Conservation (phyloP, 495 filamentous ascomycete species). For the Penicillium ucsense region DNA sequence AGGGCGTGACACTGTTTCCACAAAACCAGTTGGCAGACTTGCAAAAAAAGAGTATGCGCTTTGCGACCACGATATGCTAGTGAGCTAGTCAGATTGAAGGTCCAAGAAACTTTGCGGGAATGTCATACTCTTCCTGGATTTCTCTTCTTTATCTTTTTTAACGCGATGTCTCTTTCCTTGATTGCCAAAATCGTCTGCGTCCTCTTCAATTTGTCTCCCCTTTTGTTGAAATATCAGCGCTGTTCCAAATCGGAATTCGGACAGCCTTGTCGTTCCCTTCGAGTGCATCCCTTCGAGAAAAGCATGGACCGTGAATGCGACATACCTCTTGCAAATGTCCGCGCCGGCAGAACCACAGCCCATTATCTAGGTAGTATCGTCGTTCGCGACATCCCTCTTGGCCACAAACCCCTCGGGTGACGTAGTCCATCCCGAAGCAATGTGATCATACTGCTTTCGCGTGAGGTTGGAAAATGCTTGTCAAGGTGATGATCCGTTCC, state of each 20-base stretch:
- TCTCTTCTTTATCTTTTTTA: conserved; percentile 46
- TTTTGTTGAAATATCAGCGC: conserved; percentile 9
- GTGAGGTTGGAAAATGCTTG: not conserved
- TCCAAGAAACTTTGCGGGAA: not conserved
- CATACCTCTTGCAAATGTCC: conserved; percentile 56
- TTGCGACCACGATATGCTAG: conserved; percentile 48
- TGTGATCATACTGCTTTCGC: conserved; percentile 24
- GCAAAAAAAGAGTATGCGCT: conserved; percentile 69
- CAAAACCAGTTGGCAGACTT: conserved; percentile 76
- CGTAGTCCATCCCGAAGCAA: conserved; percentile 42
- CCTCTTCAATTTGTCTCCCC: conserved; percentile 48
- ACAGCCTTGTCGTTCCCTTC: not conserved
- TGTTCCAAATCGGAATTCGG: conserved; percentile 3
- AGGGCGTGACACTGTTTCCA: conserved; percentile 63
- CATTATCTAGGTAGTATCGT: conserved; percentile 54
- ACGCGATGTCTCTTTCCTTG: conserved; percentile 49
- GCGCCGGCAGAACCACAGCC: conserved; percentile 53
- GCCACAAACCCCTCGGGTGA: conserved; percentile 48
- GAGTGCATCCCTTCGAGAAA: no score
- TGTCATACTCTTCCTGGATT: conserved; percentile 35
- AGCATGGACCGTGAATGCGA: no score
- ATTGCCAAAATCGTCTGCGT: conserved; percentile 65
- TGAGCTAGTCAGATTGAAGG: not conserved
- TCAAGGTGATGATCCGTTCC: no score
- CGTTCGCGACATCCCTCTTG: conserved; percentile 55